Base-by-base conservation (phyloP, 208 protist species). In the Leishmania guyanensis region DNA sequence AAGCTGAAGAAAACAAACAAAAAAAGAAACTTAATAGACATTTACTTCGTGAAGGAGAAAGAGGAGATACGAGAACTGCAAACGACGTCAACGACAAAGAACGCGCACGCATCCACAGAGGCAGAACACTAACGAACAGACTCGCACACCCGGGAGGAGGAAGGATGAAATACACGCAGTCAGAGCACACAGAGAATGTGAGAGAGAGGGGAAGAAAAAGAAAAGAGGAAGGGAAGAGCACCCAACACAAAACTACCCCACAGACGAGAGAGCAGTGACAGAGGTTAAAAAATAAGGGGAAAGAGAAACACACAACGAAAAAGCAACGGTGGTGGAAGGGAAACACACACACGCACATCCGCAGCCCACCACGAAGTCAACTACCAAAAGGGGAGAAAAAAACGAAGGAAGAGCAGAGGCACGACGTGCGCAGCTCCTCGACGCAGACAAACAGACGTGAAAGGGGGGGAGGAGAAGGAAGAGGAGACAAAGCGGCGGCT, bases 11-110 rank as follows among this genome's bases (percentile, higher is more conserved):
- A 29, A 70, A 26, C 5, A 26, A 22, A 43, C 2, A 6, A 33
- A 43, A 75, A 65, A 79, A 56, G 65, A 46, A 82, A 82, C 29
- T 14, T 48, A 62, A 46, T 33, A 17, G 17, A 48, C n/a, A 70
- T 43, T 17, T 9, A 14, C 26, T 16, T 10, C 26, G 14, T 17
- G 56, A 70, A 26, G 66, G 60, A 89, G 46, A 82, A 82, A 85
- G 5, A 80, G 60, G 60, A 50, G 29, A 22, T 39, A 43, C 22
- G 4, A 46, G n/a, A 2, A 46, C 65, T 33, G 39, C 8, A 22
- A 70, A 70, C 33, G 16, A 20, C 33, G 16, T 46, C 64, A 12
- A n/a, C 29, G 5, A 69, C 54, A 56, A n/a, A 64, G 50, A 22
- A 48, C 6, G 48, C 36, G 26, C 46, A 71, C 39, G 29, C 2